Percentiles rank a stretch among this genome's conserved stretches.
These are phyloP conservation scores for Elaeis guineensis DNA, from an alignment of 176 grass and related monocot species.

Conservation along the genomic window DNA sequence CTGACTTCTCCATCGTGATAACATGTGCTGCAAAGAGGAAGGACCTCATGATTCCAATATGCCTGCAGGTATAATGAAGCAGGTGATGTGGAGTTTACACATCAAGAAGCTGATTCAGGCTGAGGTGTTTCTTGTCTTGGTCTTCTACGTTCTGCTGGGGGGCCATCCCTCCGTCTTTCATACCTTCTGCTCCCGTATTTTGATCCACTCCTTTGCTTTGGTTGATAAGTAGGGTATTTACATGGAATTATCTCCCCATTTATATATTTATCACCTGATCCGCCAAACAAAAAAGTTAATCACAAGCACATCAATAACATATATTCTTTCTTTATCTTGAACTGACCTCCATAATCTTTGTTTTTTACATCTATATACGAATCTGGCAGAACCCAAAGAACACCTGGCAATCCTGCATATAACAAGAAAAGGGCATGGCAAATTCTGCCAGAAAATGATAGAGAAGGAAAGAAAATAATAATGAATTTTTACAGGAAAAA, in stretches of 20 bases:
- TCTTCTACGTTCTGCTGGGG: conserved; percentile 45
- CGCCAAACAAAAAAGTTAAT: background rate
- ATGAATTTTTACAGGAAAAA: too few species aligned
- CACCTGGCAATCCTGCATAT: conserved; percentile 59
- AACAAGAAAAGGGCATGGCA: too few species aligned
- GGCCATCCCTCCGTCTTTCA: conserved; percentile 65
- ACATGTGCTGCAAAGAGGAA: too few species aligned
- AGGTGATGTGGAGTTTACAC: conserved; percentile 16
- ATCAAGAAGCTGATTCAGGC: conserved; percentile 45
- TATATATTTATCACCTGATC: conserved; percentile 89
- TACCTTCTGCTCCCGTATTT: conserved; percentile 91
- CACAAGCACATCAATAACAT: background rate
- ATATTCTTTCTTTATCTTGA: background rate
- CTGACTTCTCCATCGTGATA: too few species aligned
- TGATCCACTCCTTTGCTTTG: conserved; percentile 62
- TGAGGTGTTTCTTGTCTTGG: conserved; percentile 35
- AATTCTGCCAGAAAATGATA: too few species aligned
- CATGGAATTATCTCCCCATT: conserved; percentile 98
- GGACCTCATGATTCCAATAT: too few species aligned
- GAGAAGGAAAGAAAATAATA: too few species aligned
- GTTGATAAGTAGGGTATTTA: conserved; percentile 94
- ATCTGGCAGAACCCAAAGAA: conserved; percentile 89
- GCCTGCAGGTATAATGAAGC: too few species aligned
- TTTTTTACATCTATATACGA: conserved; percentile 96
- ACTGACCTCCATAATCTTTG: conserved; percentile 85